phyloP scores from a whole-genome alignment of 495 filamentous ascomycete species.

The Penicillium goetzii region DNA sequence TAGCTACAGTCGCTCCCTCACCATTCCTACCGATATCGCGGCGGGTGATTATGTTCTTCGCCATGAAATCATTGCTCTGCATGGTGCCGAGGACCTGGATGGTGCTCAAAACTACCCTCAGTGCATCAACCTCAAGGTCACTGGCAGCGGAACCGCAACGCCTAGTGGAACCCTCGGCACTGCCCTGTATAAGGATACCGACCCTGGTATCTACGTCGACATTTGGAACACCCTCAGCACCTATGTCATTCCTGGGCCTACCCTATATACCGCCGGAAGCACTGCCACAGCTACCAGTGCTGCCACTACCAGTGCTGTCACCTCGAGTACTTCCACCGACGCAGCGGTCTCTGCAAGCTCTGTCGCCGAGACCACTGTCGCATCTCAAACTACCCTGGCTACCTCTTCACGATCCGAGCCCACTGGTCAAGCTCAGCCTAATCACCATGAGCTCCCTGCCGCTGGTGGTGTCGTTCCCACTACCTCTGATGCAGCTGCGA shows the following conservation, averaged over 20 bases:
- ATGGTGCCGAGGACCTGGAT: constrained; percentile 52
- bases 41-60: constrained; percentile 75
- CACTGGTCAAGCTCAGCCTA: not conserved
- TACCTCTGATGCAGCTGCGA: not conserved
- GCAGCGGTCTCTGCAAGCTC: not conserved
- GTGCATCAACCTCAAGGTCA: constrained; percentile 73
- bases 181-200: constrained; percentile 58
- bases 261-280: constrained; percentile 40
- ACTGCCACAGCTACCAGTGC: constrained; percentile 12
- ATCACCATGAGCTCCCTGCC: not conserved
- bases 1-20: constrained; percentile 68
- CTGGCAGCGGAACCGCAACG: constrained; percentile 58
- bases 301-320: constrained; percentile 9
- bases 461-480: not conserved
- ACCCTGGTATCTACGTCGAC: constrained; percentile 65
- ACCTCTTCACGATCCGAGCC: not conserved
- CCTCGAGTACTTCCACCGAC: constrained; percentile 22
- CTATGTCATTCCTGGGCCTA: constrained; percentile 59
- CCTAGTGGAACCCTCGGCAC: constrained; percentile 61
- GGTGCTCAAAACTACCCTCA: constrained; percentile 68
- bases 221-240: constrained; percentile 55
- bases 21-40: constrained; percentile 63
- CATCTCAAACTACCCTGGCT: constrained; percentile 7
- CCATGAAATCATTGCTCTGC: constrained; percentile 78
- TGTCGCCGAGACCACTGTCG: constrained; percentile 2